Conservation (phyloP, 257 asterid genomes). For the Capsicum chinense region DNA sequence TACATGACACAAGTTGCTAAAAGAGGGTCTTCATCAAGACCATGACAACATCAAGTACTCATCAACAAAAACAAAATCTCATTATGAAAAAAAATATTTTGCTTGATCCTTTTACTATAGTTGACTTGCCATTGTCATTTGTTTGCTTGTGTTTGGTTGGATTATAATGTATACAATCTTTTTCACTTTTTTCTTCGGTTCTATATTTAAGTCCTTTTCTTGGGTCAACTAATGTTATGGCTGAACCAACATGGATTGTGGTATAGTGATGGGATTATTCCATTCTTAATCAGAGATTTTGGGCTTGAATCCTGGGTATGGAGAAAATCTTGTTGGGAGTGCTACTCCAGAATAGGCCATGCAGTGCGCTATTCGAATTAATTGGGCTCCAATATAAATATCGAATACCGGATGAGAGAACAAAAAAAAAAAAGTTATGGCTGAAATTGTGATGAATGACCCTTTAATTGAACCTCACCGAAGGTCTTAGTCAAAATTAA, state of each 20-base stretch:
- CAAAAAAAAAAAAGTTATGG: neutral
- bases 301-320: too few relatives aligned
- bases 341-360: too few relatives aligned
- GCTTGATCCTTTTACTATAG: neutral
- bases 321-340: too few relatives aligned
- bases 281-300: too few relatives aligned
- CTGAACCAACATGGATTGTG: neutral
- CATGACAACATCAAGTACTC: neutral
- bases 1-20: neutral
- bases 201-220: neutral
- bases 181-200: neutral
- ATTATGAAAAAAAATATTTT: neutral
- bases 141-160: constrained; percentile 27
- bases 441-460: neutral
- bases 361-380: too few relatives aligned
- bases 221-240: neutral
- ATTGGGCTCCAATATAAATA: too few relatives aligned
- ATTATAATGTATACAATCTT: neutral
- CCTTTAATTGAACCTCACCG: neutral
- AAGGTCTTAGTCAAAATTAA: neutral
- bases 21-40: neutral
- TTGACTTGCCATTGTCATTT: constrained; percentile 14
- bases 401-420: too few relatives aligned
- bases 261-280: too few relatives aligned
- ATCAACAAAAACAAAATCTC: neutral